phyloP scores from a whole-genome alignment of 23 red algal species.

The Gracilariopsis chorda region DNA sequence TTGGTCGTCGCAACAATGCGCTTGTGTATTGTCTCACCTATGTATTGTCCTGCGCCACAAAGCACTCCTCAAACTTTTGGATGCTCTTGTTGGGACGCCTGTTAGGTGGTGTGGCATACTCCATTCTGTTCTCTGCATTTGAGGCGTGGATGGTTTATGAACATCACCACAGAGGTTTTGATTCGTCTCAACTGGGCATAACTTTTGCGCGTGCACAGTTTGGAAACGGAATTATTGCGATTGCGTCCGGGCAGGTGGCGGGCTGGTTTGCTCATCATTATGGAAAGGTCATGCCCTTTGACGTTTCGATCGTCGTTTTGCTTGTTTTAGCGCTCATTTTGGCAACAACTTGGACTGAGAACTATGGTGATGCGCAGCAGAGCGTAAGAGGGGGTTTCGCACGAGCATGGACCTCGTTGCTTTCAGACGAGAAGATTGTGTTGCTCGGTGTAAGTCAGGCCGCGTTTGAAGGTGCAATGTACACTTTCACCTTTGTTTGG shows the following conservation, averaged over 20 bases:
- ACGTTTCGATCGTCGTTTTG: slow-evolving; percentile 70
- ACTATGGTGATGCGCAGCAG: slow-evolving; percentile 55
- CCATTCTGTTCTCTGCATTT: slow-evolving; percentile 82
- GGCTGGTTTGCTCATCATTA: slow-evolving; percentile 61
- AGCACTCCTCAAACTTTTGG: slow-evolving; percentile 59
- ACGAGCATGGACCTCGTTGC: slow-evolving; percentile 15
- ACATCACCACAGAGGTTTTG: slow-evolving; percentile 51
- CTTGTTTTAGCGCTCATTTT: slow-evolving; percentile 36
- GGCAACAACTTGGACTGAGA: slow-evolving; percentile 66
- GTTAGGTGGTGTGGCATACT: slow-evolving; percentile 79
- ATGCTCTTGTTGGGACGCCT: slow-evolving; percentile 71
- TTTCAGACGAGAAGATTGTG: slow-evolving; percentile 61
- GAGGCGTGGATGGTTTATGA: slow-evolving; percentile 92
- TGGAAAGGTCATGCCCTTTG: slow-evolving; percentile 86
- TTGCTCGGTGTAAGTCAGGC: slow-evolving; percentile 73
- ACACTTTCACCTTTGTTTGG: slow-evolving; percentile 94
- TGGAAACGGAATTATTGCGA: slow-evolving; percentile 84
- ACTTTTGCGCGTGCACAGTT: slow-evolving; percentile 81
- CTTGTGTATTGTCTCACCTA: slow-evolving; percentile 73
- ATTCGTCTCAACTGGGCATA: slow-evolving; percentile 26
- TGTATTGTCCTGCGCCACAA: slow-evolving; percentile 72
- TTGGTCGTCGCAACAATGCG: slow-evolving; percentile 54
- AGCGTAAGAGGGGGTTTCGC: slow-evolving; percentile 37
- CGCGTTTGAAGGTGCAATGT: slow-evolving; percentile 91
- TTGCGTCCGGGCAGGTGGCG: slow-evolving; percentile 71